Percentiles rank a stretch among this genome's conserved stretches.
Evolutionary conservation across 139 green algal species (phyloP).

Genomic region (Pycnococcus provasolii): DNA sequence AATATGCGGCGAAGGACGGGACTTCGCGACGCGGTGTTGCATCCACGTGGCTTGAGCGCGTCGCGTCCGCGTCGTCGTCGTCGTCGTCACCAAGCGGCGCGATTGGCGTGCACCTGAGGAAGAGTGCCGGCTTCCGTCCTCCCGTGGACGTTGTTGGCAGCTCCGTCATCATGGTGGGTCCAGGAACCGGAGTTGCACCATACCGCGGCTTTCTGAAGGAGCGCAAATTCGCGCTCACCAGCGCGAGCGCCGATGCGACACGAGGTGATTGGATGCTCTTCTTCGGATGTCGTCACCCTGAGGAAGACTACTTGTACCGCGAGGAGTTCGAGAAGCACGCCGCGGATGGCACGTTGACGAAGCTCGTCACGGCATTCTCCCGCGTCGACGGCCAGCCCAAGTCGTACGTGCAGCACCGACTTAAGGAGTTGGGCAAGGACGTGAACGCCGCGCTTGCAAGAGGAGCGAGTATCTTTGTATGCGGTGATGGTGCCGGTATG

Average conservation of each 20-base stretch:
- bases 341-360: constrained; percentile 52
- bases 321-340: constrained; percentile 53
- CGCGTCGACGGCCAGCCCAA: constrained; percentile 39
- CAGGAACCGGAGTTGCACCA: constrained; percentile 21
- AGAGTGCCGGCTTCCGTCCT: constrained; percentile 44
- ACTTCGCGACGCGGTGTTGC: too few species aligned
- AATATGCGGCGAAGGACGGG: constrained; percentile 4
- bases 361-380: constrained; percentile 67
- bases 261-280: constrained; percentile 52
- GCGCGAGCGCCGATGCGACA: constrained; percentile 3
- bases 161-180: constrained; percentile 55
- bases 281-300: constrained; percentile 64
- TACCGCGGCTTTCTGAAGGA: constrained; percentile 77
- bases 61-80: constrained; percentile 8
- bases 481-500: constrained; percentile 74
- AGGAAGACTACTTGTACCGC: constrained; percentile 75
- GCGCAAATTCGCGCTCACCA: constrained; percentile 15
- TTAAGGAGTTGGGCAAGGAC: constrained; percentile 44
- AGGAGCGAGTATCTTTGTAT: constrained; percentile 10
- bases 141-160: constrained; percentile 46
- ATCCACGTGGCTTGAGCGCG: neutral
- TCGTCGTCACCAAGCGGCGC: constrained; percentile 27
- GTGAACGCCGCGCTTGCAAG: constrained; percentile 28
- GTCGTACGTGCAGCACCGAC: constrained; percentile 88
- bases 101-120: constrained; percentile 18